These are phyloP conservation scores for Rhazya stricta DNA, from an alignment of 257 asterid genomes.

Conservation along the genomic window DNA sequence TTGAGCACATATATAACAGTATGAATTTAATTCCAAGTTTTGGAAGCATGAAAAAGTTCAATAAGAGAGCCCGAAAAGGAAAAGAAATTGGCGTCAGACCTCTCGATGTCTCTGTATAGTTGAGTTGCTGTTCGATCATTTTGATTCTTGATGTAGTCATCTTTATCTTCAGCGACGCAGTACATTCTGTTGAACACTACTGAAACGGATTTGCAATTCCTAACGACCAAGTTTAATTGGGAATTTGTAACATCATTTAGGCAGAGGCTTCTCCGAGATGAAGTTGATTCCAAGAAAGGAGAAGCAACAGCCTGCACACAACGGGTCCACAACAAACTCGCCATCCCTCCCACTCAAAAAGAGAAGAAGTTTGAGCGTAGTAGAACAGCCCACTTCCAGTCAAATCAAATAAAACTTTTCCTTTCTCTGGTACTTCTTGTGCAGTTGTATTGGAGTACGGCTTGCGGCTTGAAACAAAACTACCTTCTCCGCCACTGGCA, in stretches of 20 bases:
- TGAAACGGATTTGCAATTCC: slow-evolving; percentile 23
- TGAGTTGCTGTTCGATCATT: slow-evolving; percentile 56
- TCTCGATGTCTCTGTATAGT: slow-evolving; percentile 76
- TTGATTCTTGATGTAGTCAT: slow-evolving; percentile 18
- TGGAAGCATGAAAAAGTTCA: not conserved
- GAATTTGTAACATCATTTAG: slow-evolving; percentile 1
- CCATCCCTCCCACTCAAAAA: slow-evolving; percentile 10
- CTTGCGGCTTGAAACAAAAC: not conserved
- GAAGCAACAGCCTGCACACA: slow-evolving; percentile 5
- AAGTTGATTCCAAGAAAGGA: slow-evolving; percentile 10
- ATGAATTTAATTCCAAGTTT: not conserved
- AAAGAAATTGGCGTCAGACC: slow-evolving; percentile 29
- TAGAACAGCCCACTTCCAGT: too few species aligned
- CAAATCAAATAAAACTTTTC: too few species aligned
- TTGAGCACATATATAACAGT: not conserved
- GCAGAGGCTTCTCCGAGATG: slow-evolving; percentile 5
- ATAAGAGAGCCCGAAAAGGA: not conserved
- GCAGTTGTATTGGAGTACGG: not conserved
- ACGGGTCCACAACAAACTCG: slow-evolving; percentile 23
- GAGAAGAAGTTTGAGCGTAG: too few species aligned
- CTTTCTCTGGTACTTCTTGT: not conserved
- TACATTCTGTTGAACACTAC: slow-evolving; percentile 20
- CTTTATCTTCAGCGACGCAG: slow-evolving; percentile 33
- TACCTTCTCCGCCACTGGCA: too few species aligned
- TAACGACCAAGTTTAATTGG: slow-evolving; percentile 9